Base-by-base conservation (phyloP, 1,284 basidiomycete genomes). In the Acaromyces ingoldii region DNA sequence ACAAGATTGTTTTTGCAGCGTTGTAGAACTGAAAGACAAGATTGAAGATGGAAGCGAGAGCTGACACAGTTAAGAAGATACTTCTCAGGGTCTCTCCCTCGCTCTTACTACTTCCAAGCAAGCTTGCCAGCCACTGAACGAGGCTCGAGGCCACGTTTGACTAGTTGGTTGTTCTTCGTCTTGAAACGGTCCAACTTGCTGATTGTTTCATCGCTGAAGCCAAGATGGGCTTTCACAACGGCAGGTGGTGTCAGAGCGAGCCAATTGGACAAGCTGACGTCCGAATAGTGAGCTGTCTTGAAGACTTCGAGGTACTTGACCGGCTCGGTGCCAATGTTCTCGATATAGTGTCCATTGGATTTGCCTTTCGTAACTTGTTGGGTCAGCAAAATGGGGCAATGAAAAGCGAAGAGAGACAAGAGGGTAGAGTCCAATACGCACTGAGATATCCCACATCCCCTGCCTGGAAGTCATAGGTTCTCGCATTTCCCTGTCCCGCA, bases 291-390 rank as follows among this genome's bases (percentile, higher is more conserved):
- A 33, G 47, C 29, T 0, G 82, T 78, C 51, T 82, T 82, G 76
- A 84, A 84, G 45, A 86, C 82, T 68, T 86, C 84, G 36, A 86
- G 77, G 76, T 80, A 85, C 56, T 77, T 78, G 29, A 86, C 68
- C 0, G 84, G 83, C 4, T 81, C 80, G 62, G 85, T 83, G 6
- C 84, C 84, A 15, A 79, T 83, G 65, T 85, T 85, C 76, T 87
- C 84, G n/a, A 86, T 79, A 61, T 84, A 86, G 65, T 85, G 84
- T 3, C 82, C 82, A 80, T 58, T 38, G 48, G 30, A 42, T 10
- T 17, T 41, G n/a, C n/a, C n/a, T n/a, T n/a, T n/a, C n/a, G n/a
- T n/a, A n/a, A n/a, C n/a, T n/a, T n/a, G n/a, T n/a, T n/a, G n/a
- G n/a, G n/a, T n/a, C n/a, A n/a, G n/a, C n/a, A n/a, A n/a, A n/a